Conservation (phyloP, 2,329 filamentous ascomycete species). For the Neoscytalidium dimidiatum region DNA sequence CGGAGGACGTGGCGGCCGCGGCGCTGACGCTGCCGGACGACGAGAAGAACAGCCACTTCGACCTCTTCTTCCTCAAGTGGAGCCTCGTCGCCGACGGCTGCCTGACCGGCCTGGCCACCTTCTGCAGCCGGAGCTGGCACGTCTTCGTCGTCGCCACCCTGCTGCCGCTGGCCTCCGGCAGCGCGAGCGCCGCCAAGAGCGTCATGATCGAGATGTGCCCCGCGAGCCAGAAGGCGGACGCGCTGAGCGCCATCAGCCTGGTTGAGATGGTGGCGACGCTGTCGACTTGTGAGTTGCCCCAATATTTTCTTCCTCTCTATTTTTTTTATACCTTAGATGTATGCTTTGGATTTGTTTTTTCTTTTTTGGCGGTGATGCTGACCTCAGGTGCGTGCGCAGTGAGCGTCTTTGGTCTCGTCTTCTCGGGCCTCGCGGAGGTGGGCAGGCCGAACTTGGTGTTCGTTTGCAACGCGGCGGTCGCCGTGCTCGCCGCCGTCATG, state of each 20-base stretch:
- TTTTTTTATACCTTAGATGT: background rate
- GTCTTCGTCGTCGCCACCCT: conserved; percentile 67
- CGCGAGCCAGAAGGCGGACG: conserved; percentile 62
- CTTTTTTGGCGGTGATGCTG: conserved; percentile 1
- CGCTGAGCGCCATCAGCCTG: conserved; percentile 67
- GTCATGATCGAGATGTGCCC: conserved; percentile 73
- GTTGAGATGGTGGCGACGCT: conserved; percentile 70
- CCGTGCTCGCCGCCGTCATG: conserved; percentile 53
- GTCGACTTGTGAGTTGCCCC: conserved; percentile 45
- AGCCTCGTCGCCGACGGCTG: conserved; percentile 66
- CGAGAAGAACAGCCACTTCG: conserved; percentile 59
- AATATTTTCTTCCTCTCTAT: background rate
- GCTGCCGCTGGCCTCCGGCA: conserved; percentile 69
- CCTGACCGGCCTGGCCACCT: conserved; percentile 63
- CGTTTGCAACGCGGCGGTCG: conserved; percentile 65
- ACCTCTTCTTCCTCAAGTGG: conserved; percentile 67
- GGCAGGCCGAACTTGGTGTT: conserved; percentile 66
- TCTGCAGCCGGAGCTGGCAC: conserved; percentile 66
- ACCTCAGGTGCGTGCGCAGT: conserved; percentile 34
- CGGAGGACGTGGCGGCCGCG: conserved; percentile 45
- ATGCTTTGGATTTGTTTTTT: background rate
- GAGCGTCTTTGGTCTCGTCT: conserved; percentile 67
- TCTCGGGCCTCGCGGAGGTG: conserved; percentile 62
- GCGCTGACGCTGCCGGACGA: conserved; percentile 36
- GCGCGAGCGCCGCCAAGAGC: conserved; percentile 69